A percentile compares a stretch with the other conserved stretches of the same genome.
phyloP scores from a whole-genome alignment of 768 basidiomycete genomes.

The Sporobolomyces phaffii region DNA sequence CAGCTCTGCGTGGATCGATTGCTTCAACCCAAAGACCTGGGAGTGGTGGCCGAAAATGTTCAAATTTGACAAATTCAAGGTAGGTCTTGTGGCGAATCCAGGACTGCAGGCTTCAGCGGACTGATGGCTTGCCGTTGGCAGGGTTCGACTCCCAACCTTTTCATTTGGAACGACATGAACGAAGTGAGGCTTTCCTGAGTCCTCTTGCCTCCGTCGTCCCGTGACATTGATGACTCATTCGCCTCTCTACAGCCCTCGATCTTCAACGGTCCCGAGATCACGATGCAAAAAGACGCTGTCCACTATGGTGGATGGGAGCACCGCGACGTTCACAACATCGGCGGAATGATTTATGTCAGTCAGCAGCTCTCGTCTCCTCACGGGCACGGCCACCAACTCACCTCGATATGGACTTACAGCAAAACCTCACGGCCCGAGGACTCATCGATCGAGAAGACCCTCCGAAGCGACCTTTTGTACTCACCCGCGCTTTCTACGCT shows the following conservation, averaged over 20 bases:
- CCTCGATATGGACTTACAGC: no score
- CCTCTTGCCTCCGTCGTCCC: neutral
- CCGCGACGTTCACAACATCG: conserved; percentile 92
- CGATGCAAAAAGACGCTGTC: conserved; percentile 66
- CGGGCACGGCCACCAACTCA: no score
- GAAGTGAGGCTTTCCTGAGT: conserved; percentile 56
- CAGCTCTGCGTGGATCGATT: conserved; percentile 92
- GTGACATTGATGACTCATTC: neutral
- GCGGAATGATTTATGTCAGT: conserved; percentile 74
- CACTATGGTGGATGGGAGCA: conserved; percentile 97
- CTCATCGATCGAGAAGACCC: conserved; percentile 67
- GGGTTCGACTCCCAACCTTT: conserved; percentile 67
- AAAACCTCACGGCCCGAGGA: conserved; percentile 75
- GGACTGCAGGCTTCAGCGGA: conserved; percentile 49
- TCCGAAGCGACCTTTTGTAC: conserved; percentile 82
- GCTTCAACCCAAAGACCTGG: conserved; percentile 86
- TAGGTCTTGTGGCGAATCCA: conserved; percentile 41
- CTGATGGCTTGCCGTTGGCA: conserved; percentile 44
- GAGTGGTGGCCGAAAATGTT: conserved; percentile 85
- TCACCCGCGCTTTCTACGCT: conserved; percentile 89
- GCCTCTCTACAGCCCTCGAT: conserved; percentile 68
- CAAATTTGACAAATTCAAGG: conserved; percentile 54
- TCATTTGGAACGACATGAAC: conserved; percentile 99
- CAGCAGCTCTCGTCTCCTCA: no score
- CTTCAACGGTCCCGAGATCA: conserved; percentile 98